phyloP scores from a whole-genome alignment of 108 stramenopile genomes.

The Nitzschia sp. region DNA sequence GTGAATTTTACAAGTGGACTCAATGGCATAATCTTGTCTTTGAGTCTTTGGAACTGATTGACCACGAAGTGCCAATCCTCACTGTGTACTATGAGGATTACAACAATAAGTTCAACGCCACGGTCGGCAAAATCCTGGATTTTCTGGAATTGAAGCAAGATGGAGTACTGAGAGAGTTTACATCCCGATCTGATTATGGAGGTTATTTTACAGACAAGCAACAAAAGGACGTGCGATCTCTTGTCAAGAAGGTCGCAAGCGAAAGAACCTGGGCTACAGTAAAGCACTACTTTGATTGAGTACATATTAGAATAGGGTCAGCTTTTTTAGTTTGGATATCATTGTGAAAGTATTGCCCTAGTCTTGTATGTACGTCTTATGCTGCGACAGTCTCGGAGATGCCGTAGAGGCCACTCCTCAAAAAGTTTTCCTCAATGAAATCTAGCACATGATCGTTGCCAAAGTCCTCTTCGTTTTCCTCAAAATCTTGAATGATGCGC shows the following conservation, averaged over 20 bases:
- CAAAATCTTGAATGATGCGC: conserved; percentile 17
- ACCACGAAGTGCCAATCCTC: conserved; percentile 47
- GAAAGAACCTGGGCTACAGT: conserved; percentile 31
- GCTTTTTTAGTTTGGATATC: background rate
- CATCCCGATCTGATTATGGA: conserved; percentile 15
- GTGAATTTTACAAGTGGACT: conserved; percentile 72
- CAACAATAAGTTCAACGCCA: conserved; percentile 44
- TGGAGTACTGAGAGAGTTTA: conserved; percentile 27
- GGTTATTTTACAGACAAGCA: conserved; percentile 26
- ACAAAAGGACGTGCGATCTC: conserved; percentile 4
- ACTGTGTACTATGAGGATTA: conserved; percentile 83
- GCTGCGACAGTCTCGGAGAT: background rate
- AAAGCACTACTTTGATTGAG: conserved; percentile 36
- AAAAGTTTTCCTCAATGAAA: background rate
- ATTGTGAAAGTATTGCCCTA: background rate
- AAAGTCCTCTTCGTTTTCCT: background rate
- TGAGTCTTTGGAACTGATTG: conserved; percentile 25
- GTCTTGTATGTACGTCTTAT: background rate
- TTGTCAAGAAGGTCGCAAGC: conserved; percentile 28
- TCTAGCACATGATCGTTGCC: background rate
- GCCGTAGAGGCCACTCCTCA: background rate
- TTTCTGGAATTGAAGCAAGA: conserved; percentile 53
- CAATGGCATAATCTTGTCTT: conserved; percentile 85
- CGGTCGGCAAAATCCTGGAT: conserved; percentile 45
- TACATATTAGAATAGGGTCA: background rate